Percentiles rank a stretch among this genome's conserved stretches.
These are phyloP conservation scores for Trametes hirsuta DNA, from an alignment of 1,284 basidiomycete genomes.

Conservation along the genomic window DNA sequence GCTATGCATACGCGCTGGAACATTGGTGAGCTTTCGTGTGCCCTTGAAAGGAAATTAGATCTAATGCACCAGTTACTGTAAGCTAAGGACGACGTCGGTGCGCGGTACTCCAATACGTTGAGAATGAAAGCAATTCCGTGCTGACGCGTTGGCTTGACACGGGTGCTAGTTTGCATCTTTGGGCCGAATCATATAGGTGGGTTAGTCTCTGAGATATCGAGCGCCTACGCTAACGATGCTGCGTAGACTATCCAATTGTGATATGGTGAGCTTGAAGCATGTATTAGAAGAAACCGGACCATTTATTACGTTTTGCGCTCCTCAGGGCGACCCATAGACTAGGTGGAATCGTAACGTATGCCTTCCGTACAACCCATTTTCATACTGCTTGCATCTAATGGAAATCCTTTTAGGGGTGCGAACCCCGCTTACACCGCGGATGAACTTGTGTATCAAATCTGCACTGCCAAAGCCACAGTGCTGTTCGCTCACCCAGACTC, in stretches of 20 bases:
- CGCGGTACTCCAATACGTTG: constrained; percentile 21
- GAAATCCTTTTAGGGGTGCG: constrained; percentile 40
- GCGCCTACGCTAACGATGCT: background rate
- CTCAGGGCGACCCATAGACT: constrained; percentile 67
- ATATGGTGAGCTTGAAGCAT: constrained; percentile 48
- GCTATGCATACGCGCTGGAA: constrained; percentile 56
- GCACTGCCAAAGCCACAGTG: constrained; percentile 55
- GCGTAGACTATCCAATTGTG: constrained; percentile 66
- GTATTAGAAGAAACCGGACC: too few relatives aligned
- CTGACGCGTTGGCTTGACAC: constrained; percentile 14
- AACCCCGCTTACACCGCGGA: constrained; percentile 71
- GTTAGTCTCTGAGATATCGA: background rate
- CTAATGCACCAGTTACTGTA: background rate
- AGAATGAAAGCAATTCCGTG: background rate
- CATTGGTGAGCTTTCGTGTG: constrained; percentile 34
- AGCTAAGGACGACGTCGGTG: constrained; percentile 55
- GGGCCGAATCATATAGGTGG: constrained; percentile 68
- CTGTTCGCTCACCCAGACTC: constrained; percentile 62
- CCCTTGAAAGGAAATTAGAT: background rate
- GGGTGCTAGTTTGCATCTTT: constrained; percentile 58
- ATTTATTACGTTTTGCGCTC: background rate
- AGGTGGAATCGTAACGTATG: constrained; percentile 65
- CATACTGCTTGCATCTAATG: background rate
- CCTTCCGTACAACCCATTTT: background rate
- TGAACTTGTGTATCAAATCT: constrained; percentile 70